Conservation (phyloP, 2,329 filamentous ascomycete species). For the Penicillium digitatum region DNA sequence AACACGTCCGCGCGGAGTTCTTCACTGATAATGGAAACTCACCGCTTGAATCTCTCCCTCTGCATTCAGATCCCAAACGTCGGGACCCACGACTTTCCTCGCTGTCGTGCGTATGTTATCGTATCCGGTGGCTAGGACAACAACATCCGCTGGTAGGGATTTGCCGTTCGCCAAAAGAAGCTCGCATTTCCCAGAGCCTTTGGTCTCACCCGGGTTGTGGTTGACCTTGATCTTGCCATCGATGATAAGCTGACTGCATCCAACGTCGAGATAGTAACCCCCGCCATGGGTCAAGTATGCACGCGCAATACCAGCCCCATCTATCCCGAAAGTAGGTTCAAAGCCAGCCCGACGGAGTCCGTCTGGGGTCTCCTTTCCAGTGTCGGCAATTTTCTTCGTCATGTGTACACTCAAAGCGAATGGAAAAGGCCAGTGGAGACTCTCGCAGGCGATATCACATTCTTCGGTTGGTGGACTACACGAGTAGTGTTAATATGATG, state of each 20-base stretch:
- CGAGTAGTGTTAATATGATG: background rate
- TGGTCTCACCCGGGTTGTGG: slow-evolving; percentile 53
- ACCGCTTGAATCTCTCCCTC: slow-evolving; percentile 53
- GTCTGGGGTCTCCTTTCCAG: slow-evolving; percentile 45
- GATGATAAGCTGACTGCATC: slow-evolving; percentile 51
- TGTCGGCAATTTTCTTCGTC: slow-evolving; percentile 41
- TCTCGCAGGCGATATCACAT: slow-evolving; percentile 48
- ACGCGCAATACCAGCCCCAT: slow-evolving; percentile 42
- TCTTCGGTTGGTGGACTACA: slow-evolving; percentile 48
- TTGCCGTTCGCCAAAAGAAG: slow-evolving; percentile 53
- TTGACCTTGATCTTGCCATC: slow-evolving; percentile 60
- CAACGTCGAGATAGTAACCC: slow-evolving; percentile 59
- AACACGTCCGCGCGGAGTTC: background rate
- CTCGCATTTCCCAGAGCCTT: slow-evolving; percentile 47
- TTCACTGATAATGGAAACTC: slow-evolving; percentile 9
- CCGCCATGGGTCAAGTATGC: slow-evolving; percentile 50
- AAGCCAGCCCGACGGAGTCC: slow-evolving; percentile 49
- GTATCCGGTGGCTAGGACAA: slow-evolving; percentile 62
- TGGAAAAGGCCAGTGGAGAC: slow-evolving; percentile 47
- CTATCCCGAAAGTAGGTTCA: slow-evolving; percentile 38
- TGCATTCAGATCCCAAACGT: slow-evolving; percentile 59
- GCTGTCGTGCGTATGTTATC: slow-evolving; percentile 65
- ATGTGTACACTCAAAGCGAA: slow-evolving; percentile 45
- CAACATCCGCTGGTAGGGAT: slow-evolving; percentile 57
- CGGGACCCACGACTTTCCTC: slow-evolving; percentile 57